A percentile compares a stretch with the other conserved stretches of the same genome.
phyloP scores from a whole-genome alignment of 148 eudicot species.

The Cornus kousa region DNA sequence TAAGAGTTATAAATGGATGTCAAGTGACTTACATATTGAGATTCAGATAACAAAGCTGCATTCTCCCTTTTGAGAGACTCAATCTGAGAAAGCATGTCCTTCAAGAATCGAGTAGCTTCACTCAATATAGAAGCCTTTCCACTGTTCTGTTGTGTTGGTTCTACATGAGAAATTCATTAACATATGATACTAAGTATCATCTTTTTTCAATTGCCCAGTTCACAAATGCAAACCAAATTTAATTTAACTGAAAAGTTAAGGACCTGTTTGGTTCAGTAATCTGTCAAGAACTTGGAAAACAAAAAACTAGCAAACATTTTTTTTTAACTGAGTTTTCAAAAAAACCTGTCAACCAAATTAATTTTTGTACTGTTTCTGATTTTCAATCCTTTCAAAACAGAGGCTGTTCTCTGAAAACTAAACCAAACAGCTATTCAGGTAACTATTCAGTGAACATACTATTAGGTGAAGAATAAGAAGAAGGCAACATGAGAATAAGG shows the following conservation, averaged over 20 bases:
- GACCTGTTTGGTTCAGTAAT: too few relatives aligned
- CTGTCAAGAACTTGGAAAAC: too few relatives aligned
- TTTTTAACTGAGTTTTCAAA: too few relatives aligned
- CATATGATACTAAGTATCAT: background rate
- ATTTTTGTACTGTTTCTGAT: too few relatives aligned
- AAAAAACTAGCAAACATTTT: too few relatives aligned
- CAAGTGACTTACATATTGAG: slow-evolving; percentile 65
- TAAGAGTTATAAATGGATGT: background rate
- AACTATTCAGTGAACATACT: background rate
- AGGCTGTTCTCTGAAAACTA: too few relatives aligned
- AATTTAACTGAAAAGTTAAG: background rate
- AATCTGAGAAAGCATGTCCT: slow-evolving; percentile 56
- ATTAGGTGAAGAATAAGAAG: too few relatives aligned
- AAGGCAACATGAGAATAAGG: background rate
- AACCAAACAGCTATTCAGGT: too few relatives aligned
- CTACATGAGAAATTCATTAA: slow-evolving; percentile 35
- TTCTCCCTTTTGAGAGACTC: slow-evolving; percentile 63
- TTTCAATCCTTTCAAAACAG: too few relatives aligned
- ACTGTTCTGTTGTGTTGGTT: slow-evolving; percentile 48
- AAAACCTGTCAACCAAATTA: too few relatives aligned
- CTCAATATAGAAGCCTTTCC: slow-evolving; percentile 70
- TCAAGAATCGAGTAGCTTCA: slow-evolving; percentile 61
- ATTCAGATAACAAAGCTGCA: slow-evolving; percentile 65
- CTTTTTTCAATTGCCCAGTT: background rate
- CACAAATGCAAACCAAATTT: background rate